These are phyloP conservation scores for Pseudonitzschia multiseries DNA, from an alignment of 108 stramenopile species.

Conservation along the genomic window DNA sequence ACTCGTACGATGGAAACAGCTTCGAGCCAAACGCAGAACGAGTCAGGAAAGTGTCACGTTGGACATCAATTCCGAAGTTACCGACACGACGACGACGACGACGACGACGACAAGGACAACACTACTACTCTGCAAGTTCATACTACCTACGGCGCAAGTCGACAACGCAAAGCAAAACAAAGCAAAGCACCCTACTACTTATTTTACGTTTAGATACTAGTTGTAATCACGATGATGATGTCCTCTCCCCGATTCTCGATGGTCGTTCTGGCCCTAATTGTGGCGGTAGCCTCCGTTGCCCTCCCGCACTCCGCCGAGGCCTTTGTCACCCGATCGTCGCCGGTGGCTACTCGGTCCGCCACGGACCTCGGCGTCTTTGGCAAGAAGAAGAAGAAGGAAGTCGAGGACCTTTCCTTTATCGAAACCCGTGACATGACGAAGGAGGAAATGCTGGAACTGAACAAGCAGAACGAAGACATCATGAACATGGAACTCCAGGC, in stretches of 20 bases:
- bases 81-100: no score
- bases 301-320: neutral
- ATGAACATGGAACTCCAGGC: slow-evolving; percentile 79
- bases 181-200: no score
- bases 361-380: slow-evolving; percentile 35
- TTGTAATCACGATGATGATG: neutral
- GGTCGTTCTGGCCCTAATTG: neutral
- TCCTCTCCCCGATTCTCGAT: neutral
- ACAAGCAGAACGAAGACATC: slow-evolving; percentile 59
- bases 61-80: no score
- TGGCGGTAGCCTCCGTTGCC: neutral
- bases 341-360: neutral
- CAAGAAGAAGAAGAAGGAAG: slow-evolving; percentile 67
- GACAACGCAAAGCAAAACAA: no score
- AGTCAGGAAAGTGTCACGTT: no score
- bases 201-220: neutral
- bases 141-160: no score
- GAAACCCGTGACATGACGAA: slow-evolving; percentile 81
- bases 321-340: neutral
- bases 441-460: slow-evolving; percentile 79
- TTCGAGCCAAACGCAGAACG: no score
- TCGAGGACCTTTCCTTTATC: slow-evolving; percentile 70
- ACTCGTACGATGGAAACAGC: no score
- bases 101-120: no score
- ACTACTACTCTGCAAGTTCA: no score